phyloP scores from a whole-genome alignment of 2,329 filamentous ascomycete genomes.

The Penicillium concentricum region DNA sequence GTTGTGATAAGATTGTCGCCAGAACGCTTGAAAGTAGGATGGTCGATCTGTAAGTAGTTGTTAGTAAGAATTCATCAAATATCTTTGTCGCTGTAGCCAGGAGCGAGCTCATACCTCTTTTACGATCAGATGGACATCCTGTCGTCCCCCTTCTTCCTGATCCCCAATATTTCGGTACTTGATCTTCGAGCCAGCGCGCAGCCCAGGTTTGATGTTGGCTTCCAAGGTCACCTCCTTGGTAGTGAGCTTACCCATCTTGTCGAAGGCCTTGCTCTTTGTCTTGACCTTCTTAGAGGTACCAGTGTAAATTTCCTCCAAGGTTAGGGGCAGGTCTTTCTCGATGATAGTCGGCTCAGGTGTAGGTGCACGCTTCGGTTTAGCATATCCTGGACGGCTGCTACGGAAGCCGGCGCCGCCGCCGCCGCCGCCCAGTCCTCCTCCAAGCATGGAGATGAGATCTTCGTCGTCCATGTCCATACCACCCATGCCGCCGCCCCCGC shows the following conservation, averaged over 20 bases:
- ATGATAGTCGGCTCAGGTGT: slow-evolving; percentile 89
- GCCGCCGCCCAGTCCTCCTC: slow-evolving; percentile 44
- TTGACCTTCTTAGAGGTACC: slow-evolving; percentile 96
- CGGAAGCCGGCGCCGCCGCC: slow-evolving; percentile 32
- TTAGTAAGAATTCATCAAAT: slow-evolving; percentile 37
- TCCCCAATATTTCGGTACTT: slow-evolving; percentile 98
- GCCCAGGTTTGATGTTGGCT: slow-evolving; percentile 89
- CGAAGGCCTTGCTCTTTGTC: slow-evolving; percentile 95
- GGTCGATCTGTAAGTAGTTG: slow-evolving; percentile 68
- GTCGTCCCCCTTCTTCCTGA: slow-evolving; percentile 91
- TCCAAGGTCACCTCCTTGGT: slow-evolving; percentile 88
- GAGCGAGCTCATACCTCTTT: slow-evolving; percentile 69
- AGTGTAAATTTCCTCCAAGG: slow-evolving; percentile 83
- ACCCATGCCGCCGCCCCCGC: slow-evolving; percentile 46
- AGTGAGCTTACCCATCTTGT: slow-evolving; percentile 76
- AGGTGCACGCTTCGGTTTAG: slow-evolving; percentile 37
- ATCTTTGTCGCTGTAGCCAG: background rate
- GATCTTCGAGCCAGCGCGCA: slow-evolving; percentile 97
- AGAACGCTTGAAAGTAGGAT: slow-evolving; percentile 79
- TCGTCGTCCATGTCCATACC: slow-evolving; percentile 50
- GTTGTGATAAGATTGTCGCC: slow-evolving; percentile 81
- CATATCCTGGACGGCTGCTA: slow-evolving; percentile 25
- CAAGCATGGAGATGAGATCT: slow-evolving; percentile 54
- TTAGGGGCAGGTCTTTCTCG: slow-evolving; percentile 76
- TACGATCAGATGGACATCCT: slow-evolving; percentile 93